Evolutionary conservation across 2,329 filamentous ascomycete genomes (phyloP), one percentile per base, ranked within the genome.

Genomic region (Fusarium continuum): DNA sequence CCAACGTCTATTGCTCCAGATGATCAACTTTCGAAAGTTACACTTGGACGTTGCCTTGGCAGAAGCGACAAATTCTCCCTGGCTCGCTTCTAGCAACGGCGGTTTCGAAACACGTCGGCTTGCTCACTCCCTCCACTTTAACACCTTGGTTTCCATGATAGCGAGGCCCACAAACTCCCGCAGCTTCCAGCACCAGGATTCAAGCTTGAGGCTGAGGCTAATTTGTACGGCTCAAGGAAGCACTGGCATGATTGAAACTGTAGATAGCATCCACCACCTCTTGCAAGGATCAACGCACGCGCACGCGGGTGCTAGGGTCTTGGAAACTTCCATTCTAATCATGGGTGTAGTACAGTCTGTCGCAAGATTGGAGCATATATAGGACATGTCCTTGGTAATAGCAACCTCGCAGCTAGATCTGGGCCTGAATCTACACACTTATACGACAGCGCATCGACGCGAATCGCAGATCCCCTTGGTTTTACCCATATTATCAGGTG

Each of bases 31-130:
- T 39, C 20, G 29, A 40, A 25, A 29, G 40, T 35, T 36, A 22
- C n/a, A n/a, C 22, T 20, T 34, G 23, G 14, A 40, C 43, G 19
- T 49, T 23, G 20, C 43, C 45, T 45, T 52, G 26, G 38, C 26
- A 46, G 50, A 64, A 49, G 47, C 46, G 57, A 44, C 41, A 40
- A 41, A 53, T 38, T 45, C 58, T 65, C 61, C 45, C 29, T 45
- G 56, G 41, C 31, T 63, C 47, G 59, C 47, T 58, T 58, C 46
- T 47, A 48, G 50, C 56, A 50, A 67, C 65, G 65, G 67, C 35
- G 59, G 65, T 70, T 70, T 70, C 67, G 67, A 69, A 70, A 69
- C 67, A 54, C 59, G 50, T 57, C 46, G 54, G 60, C 55, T 59
- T 55, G 34, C 45, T 48, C n/a, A 52, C 46, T 49, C 14, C 55